Base-by-base conservation (phyloP, 371 early-diverging fungal species). In the Gilbertella persicaria region DNA sequence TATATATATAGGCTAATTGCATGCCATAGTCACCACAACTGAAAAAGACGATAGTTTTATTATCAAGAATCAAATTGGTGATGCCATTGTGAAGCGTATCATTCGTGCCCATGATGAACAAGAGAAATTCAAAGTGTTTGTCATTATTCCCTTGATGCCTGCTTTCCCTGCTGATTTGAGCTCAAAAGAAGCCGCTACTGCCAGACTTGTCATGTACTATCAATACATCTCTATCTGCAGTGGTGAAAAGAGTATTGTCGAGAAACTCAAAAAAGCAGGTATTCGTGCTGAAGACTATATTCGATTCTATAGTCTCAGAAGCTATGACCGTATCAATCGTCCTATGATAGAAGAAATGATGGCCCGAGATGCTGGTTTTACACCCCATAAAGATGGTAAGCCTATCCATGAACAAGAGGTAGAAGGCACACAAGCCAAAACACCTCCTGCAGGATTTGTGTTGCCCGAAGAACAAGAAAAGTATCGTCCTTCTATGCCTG, bases 131-230 rank as follows among this genome's bases (percentile, higher is more conserved):
- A 83, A 86, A 21, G 89, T 93, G 10, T 87, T 91, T 58, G 87
- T 97, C 29, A 60, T 96, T 9, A 90, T 96, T 67, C 97, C 97
- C 4, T 64, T 94, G 39, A 84, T 94, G 79, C 97, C 97, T 13
- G 95, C 92, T 6, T 96, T 96, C 65, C 90, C 90, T 36, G 89
- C 86, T 28, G 93, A 91, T 42, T 66, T 96, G 37, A 77, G 76
- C 49, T 79, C 87, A 2, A 83, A 84, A 12, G 87, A 84, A 25
- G 95, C 92, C 3, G 86, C 84, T 19, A 89, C 90, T 13, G 75
- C 88, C 8, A 75, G 74, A 55, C 75, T 88, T 16, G 80, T 92
- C 14, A 83, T 90, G 83, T 73, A 88, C 56, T 85, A 83, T 58
- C 92, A 92, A 65, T 88, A 85, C 60, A 71, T 79, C 37, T 80